Conservation (phyloP, 2,329 filamentous ascomycete species). For the Xylaria sp. region DNA sequence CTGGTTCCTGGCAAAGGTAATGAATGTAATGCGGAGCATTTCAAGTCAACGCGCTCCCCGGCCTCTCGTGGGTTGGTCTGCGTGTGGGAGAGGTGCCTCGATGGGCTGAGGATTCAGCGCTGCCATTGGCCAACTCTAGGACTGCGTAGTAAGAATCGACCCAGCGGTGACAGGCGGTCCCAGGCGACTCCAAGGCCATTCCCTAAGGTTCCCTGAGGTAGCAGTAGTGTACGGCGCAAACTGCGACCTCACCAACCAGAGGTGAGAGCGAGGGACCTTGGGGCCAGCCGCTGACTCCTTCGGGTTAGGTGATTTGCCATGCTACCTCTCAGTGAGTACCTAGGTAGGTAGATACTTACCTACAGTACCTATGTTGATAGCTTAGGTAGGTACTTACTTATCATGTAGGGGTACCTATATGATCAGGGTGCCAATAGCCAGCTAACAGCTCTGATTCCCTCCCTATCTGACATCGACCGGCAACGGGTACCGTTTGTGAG, state of each 20-base stretch:
- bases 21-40: conserved; percentile 1
- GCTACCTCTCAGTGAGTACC: too few species aligned
- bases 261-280: conserved; percentile 1
- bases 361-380: too few species aligned
- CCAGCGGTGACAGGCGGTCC: not conserved
- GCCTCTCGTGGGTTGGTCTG: conserved; percentile 7
- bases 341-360: too few species aligned
- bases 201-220: conserved; percentile 6
- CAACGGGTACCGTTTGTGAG: conserved; percentile 8
- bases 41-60: not conserved
- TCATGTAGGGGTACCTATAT: conserved; percentile 11
- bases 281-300: conserved; percentile 28
- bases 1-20: conserved; percentile 18
- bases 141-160: conserved; percentile 30
- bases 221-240: too few species aligned
- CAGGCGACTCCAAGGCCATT: not conserved
- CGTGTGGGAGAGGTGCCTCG: conserved; percentile 2
- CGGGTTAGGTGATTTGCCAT: conserved; percentile 12
- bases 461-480: not conserved
- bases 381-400: too few species aligned
- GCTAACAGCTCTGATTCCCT: not conserved
- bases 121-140: conserved; percentile 20
- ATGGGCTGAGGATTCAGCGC: conserved; percentile 18
- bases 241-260: conserved; percentile 14
- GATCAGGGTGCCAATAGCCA: not conserved